These are phyloP conservation scores for Daldinia loculata DNA, from an alignment of 495 filamentous ascomycete genomes.

Conservation along the genomic window DNA sequence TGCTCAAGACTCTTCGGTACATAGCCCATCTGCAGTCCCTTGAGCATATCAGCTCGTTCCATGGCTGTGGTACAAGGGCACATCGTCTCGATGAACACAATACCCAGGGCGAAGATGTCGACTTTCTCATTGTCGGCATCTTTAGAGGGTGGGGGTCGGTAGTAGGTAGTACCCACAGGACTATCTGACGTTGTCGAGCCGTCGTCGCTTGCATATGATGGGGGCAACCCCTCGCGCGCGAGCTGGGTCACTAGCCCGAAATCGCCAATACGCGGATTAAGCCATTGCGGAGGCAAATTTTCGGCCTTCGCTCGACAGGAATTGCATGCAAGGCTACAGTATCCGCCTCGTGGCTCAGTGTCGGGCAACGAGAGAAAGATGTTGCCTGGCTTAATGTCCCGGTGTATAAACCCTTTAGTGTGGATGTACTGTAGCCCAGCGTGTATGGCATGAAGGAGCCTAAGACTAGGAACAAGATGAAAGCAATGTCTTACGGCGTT, in stretches of 20 bases:
- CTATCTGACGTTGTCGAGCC: background rate
- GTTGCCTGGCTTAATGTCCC: constrained; percentile 99
- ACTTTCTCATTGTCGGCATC: constrained; percentile 61
- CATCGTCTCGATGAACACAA: constrained; percentile 63
- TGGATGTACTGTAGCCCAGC: constrained; percentile 71
- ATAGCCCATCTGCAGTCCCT: constrained; percentile 51
- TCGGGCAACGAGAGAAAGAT: constrained; percentile 78
- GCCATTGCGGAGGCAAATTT: constrained; percentile 47
- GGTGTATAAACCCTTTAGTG: constrained; percentile 87
- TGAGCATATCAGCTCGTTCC: constrained; percentile 62
- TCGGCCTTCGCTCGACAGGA: constrained; percentile 18
- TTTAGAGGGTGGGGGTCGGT: constrained; percentile 37
- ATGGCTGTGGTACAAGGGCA: constrained; percentile 62
- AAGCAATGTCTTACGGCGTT: constrained; percentile 58
- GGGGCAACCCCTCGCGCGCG: constrained; percentile 47
- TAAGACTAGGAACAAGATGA: constrained; percentile 59
- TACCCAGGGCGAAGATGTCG: constrained; percentile 63
- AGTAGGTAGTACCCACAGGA: constrained; percentile 41
- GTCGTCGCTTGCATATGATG: constrained; percentile 7
- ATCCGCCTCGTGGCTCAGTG: constrained; percentile 34
- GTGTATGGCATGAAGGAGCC: constrained; percentile 43
- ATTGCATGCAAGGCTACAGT: constrained; percentile 47
- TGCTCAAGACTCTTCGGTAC: constrained; percentile 22
- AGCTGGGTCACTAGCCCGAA: constrained; percentile 66
- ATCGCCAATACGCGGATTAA: constrained; percentile 63